Evolutionary conservation across 2,329 filamentous ascomycete genomes (phyloP), one percentile per base, ranked within the genome.

Genomic region (Botrytis hyacinthi): DNA sequence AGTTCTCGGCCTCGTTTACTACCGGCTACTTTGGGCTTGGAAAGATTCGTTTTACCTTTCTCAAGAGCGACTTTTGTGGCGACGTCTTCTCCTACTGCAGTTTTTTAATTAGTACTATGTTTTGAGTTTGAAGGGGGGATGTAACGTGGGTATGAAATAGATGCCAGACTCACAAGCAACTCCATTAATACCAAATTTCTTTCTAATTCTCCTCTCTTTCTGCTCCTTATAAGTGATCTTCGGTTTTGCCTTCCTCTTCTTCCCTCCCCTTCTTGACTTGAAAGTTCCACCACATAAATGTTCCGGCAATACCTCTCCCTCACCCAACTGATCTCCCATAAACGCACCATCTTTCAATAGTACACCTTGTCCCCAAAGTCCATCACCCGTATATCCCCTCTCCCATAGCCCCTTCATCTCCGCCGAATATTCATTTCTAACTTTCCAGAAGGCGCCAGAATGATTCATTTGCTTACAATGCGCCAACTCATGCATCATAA

Each of bases 401-500:
- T 81, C 81, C 92, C 93, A 96, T 1, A 97, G 83, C 1, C 77
- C 85, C 75, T 90, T 88, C 88, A 97, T 90, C 72, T 93, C 87
- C 14, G 85, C 86, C 1, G 92, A 91, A 79, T 92, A 96, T 60
- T 85, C 83, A 81, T 96, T 92, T 65, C 93, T 86, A 29, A 95
- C 91, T 16, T 88, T 87, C 93, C 94, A 97, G 79, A 97, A 97
- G 3, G 88, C 89, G 72, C 88, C 87, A 2, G 90, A 92, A 81
- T 97, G 94, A 81, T 97, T 97, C 94, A 97, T 97, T 81, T 97
- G 91, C 81, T 93, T 92, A 85, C 92, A 95, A 81, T 97, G 93
- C 4, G 93, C 93, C 44, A 97, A 85, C 79, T 86, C 86, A 81
- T 97, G 94, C 89, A 97, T 95, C 94, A 97, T 97, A 77, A 97